Conservation (phyloP, 305 asterid species). For the Fraxinus sp. region DNA sequence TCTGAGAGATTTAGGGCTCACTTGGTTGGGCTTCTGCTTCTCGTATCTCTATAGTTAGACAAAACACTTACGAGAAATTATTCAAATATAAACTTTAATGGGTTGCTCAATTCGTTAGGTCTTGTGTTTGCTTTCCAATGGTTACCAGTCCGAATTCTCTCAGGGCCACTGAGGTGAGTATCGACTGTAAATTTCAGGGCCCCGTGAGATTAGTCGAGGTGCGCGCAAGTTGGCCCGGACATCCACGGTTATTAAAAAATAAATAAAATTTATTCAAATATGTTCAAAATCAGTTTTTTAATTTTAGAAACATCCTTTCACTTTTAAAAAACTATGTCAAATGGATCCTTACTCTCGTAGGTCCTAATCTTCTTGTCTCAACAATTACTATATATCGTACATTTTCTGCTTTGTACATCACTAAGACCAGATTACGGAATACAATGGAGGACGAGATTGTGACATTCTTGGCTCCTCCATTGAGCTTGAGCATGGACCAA, state of each 20-base stretch:
- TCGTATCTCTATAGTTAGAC: background rate
- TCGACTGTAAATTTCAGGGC: no score
- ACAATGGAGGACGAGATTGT: background rate
- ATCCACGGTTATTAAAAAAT: no score
- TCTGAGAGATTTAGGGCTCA: constrained; percentile 32
- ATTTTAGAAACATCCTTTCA: background rate
- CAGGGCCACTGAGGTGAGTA: no score
- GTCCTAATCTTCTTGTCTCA: background rate
- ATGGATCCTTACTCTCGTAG: background rate
- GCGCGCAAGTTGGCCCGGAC: no score
- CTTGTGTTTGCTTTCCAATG: no score
- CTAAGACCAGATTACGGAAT: background rate
- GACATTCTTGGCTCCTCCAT: background rate
- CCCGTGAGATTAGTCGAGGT: no score
- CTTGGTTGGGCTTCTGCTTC: background rate
- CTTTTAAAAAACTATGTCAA: background rate
- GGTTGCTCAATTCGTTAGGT: no score
- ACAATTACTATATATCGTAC: background rate
- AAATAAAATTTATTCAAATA: no score
- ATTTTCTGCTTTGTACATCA: background rate
- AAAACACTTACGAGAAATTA: no score
- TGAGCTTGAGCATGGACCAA: background rate
- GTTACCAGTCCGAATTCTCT: no score
- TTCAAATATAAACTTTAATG: no score
- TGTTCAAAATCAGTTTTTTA: background rate